Evolutionary conservation across 352 stramenopile genomes (phyloP), one percentile per base, ranked within the genome.

Genomic region (Globisporangium alternatum): DNA sequence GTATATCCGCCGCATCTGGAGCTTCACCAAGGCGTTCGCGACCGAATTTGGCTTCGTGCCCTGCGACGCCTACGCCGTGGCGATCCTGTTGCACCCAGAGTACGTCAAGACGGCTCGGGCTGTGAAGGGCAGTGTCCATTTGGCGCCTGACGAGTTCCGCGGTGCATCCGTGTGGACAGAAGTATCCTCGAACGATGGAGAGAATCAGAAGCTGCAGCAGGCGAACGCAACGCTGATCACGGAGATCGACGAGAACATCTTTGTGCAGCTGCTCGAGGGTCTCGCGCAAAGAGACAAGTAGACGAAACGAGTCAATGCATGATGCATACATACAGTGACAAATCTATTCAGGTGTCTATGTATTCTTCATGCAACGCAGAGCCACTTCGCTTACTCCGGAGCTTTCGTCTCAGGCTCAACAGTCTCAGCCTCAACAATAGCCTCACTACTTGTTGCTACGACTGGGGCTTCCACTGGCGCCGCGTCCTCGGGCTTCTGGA

Each of bases 31-130:
- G 61, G 60, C 66, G n/a, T 84, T 80, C 39, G 71, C 65, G 39
- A 58, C 69, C 41, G 56, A 75, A 33, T 66, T 76, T 45, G 75
- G 69, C 10, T 95, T 95, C 54, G 65, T 83, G 7, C 77, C 85
- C 19, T 95, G 86, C 56, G 83, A 93, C 44, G 86, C 82, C 17
- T 92, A 92, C 62, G 83, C 86, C 8, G 66, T 91, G 31, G 84
- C 80, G 30, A 73, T 90, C 30, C 70, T 95, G 43, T 66, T 92
- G 10, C 65, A 89, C 25, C 62, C 72, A 25, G 59, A 78, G 49
- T 86, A 81, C 68, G 70, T 90, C 65, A 89, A 78, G 56, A 78
- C 62, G 31, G 60, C 77, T 48, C 57, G 61, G 31, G 54, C 44
- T 12, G 68, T 89, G 43, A 78, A 72, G 19, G 84, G 81, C n/a